These are phyloP conservation scores for Hyaloperonospora brassicae DNA, from an alignment of 352 stramenopile species.

Conservation along the genomic window DNA sequence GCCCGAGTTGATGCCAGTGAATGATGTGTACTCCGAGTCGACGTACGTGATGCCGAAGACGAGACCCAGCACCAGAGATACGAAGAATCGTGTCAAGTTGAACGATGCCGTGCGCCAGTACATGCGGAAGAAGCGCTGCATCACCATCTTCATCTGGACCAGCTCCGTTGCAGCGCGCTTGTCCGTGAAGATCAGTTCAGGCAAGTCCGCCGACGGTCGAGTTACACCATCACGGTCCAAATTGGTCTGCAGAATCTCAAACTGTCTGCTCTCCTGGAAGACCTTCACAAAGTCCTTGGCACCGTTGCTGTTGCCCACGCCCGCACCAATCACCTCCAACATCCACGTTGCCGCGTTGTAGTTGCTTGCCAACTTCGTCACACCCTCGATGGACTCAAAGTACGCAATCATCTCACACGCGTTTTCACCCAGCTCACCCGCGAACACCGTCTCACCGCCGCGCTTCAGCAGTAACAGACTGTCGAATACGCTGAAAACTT, in stretches of 20 bases:
- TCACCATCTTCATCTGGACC: slow-evolving; percentile 29
- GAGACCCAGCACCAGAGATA: no score
- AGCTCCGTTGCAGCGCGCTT: slow-evolving; percentile 24
- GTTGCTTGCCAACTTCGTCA: slow-evolving; percentile 39
- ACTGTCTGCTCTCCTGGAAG: slow-evolving; percentile 28
- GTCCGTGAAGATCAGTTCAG: slow-evolving; percentile 27
- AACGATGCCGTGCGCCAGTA: no score
- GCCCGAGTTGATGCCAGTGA: slow-evolving; percentile 29
- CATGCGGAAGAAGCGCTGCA: slow-evolving; percentile 45
- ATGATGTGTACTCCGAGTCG: no score
- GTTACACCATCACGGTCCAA: slow-evolving; percentile 27
- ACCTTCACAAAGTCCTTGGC: slow-evolving; percentile 28
- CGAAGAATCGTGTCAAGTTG: no score
- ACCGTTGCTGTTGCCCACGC: slow-evolving; percentile 23
- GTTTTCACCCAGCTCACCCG: slow-evolving; percentile 39
- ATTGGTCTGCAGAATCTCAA: slow-evolving; percentile 21
- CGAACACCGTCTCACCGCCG: slow-evolving; percentile 42
- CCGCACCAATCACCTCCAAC: slow-evolving; percentile 39
- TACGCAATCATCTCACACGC: slow-evolving; percentile 28
- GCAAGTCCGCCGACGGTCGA: slow-evolving; percentile 17
- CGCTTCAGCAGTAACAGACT: slow-evolving; percentile 19
- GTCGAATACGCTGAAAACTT: slow-evolving; percentile 60
- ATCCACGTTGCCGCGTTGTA: slow-evolving; percentile 68
- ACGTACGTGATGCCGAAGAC: no score
- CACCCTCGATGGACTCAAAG: slow-evolving; percentile 26